Conservation (phyloP, 441 rosid species). For the Euphorbia neoarborescens region DNA sequence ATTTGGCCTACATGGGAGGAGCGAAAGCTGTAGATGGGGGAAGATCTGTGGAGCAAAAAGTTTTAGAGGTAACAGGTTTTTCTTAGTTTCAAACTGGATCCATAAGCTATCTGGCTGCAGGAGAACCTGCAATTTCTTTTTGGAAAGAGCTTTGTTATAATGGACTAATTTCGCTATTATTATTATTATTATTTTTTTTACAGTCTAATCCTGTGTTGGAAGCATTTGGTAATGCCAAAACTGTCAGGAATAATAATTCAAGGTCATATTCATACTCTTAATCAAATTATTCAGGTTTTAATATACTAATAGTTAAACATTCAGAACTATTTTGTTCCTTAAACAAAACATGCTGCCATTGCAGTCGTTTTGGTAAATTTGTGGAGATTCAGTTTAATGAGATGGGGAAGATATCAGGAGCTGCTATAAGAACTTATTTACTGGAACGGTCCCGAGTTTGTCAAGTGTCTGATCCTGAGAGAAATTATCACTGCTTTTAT, state of each 20-base stretch:
- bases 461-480: conserved; percentile 94
- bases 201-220: conserved; percentile 99
- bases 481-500: conserved; percentile 97
- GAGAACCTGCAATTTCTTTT: conserved; percentile 7
- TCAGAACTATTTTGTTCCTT: background rate
- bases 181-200: conserved; percentile 12
- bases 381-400: conserved; percentile 96
- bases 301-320: conserved; percentile 1
- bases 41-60: conserved; percentile 89
- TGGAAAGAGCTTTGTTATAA: conserved; percentile 15
- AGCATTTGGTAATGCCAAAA: conserved; percentile 99
- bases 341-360: conserved; percentile 21
- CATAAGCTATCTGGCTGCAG: background rate
- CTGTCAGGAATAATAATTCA: conserved; percentile 92
- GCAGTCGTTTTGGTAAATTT: conserved; percentile 94
- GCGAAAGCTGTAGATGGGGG: conserved; percentile 70
- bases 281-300: conserved; percentile 1
- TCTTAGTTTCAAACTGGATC: background rate
- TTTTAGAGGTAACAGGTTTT: conserved; percentile 58
- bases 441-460: conserved; percentile 95
- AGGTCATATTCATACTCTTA: conserved; percentile 37
- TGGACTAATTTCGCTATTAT: conserved; percentile 1
- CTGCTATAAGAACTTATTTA: conserved; percentile 94
- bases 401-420: conserved; percentile 83
- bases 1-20: conserved; percentile 98